Conservation (phyloP, 1,284 basidiomycete species). For the Cryptococcus sp. region DNA sequence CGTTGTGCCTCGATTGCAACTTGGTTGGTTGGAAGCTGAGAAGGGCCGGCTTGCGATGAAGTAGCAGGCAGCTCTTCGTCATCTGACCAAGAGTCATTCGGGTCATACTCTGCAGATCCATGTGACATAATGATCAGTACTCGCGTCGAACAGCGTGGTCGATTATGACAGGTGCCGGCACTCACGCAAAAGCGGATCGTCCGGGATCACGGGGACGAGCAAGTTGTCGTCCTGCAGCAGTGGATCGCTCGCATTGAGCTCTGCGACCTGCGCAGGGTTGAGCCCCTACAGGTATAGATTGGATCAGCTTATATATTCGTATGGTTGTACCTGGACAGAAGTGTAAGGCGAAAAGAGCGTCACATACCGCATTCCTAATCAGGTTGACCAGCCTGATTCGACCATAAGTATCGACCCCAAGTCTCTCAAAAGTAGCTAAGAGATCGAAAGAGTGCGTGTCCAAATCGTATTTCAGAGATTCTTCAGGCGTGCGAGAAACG, state of each 20-base stretch:
- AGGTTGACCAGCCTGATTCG: slow-evolving; percentile 80
- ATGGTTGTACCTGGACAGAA: background rate
- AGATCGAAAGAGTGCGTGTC: slow-evolving; percentile 54
- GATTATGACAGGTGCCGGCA: slow-evolving; percentile 11
- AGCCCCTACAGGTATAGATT: slow-evolving; percentile 13
- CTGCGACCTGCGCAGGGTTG: slow-evolving; percentile 50
- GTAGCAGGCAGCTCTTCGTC: slow-evolving; percentile 41
- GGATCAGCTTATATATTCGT: slow-evolving; percentile 5
- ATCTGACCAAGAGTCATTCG: slow-evolving; percentile 72
- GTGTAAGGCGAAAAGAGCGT: background rate
- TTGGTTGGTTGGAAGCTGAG: slow-evolving; percentile 1
- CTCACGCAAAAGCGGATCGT: slow-evolving; percentile 86
- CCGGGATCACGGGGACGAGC: slow-evolving; percentile 73
- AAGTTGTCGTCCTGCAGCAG: slow-evolving; percentile 74
- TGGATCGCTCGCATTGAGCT: slow-evolving; percentile 61
- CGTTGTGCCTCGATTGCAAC: background rate
- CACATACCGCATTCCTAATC: slow-evolving; percentile 68
- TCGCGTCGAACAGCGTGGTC: background rate
- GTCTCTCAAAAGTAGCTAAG: slow-evolving; percentile 20
- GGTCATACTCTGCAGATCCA: slow-evolving; percentile 58
- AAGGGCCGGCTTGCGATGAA: slow-evolving; percentile 6
- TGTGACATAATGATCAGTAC: background rate
- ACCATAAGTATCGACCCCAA: slow-evolving; percentile 65
- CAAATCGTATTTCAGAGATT: slow-evolving; percentile 68
- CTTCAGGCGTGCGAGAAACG: slow-evolving; percentile 62